Conservation (phyloP, 2,329 filamentous ascomycete species). For the Apiospora pterosperma region DNA sequence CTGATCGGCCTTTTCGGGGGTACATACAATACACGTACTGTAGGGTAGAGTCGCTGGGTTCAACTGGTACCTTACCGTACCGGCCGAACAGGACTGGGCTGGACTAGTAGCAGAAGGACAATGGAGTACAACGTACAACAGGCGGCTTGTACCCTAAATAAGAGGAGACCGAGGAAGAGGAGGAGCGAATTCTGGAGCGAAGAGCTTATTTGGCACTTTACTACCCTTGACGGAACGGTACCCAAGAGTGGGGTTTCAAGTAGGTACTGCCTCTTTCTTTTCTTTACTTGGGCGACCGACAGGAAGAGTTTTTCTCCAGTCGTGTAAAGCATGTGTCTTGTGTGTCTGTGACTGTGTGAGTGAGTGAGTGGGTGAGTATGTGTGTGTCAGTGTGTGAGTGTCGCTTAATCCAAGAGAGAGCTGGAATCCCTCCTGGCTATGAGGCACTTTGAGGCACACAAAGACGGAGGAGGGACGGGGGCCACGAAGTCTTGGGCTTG, state of each 20-base stretch:
- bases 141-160: neutral
- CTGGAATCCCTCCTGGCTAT: neutral
- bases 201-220: neutral
- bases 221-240: slow-evolving; percentile 1
- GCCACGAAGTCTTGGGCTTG: neutral
- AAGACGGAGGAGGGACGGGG: neutral
- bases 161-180: neutral
- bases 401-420: neutral
- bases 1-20: slow-evolving; percentile 4
- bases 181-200: no score
- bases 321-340: neutral
- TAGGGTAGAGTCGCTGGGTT: neutral
- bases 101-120: no score
- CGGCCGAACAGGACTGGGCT: neutral
- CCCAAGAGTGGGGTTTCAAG: neutral
- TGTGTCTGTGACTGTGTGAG: neutral
- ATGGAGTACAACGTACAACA: neutral
- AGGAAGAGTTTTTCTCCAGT: neutral
- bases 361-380: neutral
- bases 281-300: neutral
- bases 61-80: neutral
- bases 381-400: neutral
- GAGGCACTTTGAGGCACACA: neutral
- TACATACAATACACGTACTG: neutral
- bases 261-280: neutral